Evolutionary conservation across 176 grass and related monocot species (phyloP).

Genomic region (Oryza officinalis): DNA sequence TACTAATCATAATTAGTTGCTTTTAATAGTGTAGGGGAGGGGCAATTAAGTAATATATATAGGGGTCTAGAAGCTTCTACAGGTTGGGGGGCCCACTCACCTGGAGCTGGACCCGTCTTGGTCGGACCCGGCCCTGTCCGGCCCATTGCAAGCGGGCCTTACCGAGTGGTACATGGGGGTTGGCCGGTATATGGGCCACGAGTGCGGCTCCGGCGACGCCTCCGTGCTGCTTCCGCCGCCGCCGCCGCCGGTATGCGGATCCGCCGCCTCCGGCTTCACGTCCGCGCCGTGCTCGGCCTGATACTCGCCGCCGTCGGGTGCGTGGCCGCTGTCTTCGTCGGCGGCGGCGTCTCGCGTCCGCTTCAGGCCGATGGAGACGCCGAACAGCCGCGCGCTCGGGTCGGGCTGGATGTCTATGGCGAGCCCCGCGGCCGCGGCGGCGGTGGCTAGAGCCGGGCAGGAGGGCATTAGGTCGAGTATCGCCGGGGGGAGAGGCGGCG

Average conservation of each 20-base stretch:
- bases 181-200: constrained; percentile 70
- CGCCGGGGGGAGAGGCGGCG: constrained; percentile 23
- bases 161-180: constrained; percentile 49
- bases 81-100: constrained; percentile 31
- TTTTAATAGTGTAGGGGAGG: too few relatives aligned
- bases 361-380: constrained; percentile 67
- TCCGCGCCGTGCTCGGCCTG: not conserved
- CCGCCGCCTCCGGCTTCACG: constrained; percentile 55
- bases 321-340: constrained; percentile 8
- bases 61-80: constrained; percentile 35
- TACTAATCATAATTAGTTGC: too few relatives aligned
- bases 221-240: not conserved
- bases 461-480: constrained; percentile 79
- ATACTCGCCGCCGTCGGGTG: not conserved
- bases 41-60: not conserved
- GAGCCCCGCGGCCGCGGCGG: constrained; percentile 11
- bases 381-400: constrained; percentile 56
- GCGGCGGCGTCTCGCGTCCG: constrained; percentile 38
- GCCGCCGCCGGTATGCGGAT: constrained; percentile 1
- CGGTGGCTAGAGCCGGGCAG: constrained; percentile 19
- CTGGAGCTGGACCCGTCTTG: constrained; percentile 57
- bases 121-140: constrained; percentile 44
- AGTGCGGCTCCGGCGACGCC: constrained; percentile 38
- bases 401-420: constrained; percentile 16
- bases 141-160: constrained; percentile 41